Base-by-base conservation (phyloP, 2,329 filamentous ascomycete genomes). In the Verticillium klebahnii region DNA sequence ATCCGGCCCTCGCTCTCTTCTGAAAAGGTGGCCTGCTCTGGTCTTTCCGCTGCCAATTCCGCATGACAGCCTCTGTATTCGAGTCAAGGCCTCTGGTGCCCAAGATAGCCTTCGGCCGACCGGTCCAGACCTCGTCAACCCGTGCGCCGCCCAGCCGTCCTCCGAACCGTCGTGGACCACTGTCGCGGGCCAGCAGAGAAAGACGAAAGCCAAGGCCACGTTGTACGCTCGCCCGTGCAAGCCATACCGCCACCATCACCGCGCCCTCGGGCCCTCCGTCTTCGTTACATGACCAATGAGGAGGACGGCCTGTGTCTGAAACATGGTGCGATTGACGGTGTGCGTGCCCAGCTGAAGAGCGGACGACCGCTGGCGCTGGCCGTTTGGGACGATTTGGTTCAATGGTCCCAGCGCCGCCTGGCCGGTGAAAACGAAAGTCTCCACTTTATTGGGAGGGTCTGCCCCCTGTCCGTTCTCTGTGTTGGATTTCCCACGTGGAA, bases 401-500 rank as follows among this genome's bases (percentile, higher is more conserved):
- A 50, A 23, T 50, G 45, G 45, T 50, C 45, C 45, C n/a, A 50
- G 45, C 45, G 45, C 19, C 45, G 19, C 29, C 45, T 19, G 45
- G 45, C 45, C 19, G 45, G 45, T n/a, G 45, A 50, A 23, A 50
- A 23, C 19, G 19, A 50, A n/a, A 50, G 45, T n/a, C 45, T 19
- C 45, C 45, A 50, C 45, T 50, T 50, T 6, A 23, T n/a, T 23
- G 19, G 45, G n/a, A 8, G 45, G 25, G n/a, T 23, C 11, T 11
- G 23, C 45, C 45, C 45, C 45, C 45, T 50, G 45, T 25, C n/a
- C 8, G 45, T 50, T 50, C 19, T 50, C 19, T 23, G 45, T n/a
- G 19, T n/a, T 50, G 45, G 45, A 25, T 56, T 56, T 56, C 32
- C 54, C 54, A 56, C 54, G 54, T 56, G 54, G 54, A 56, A 56